Base-by-base conservation (phyloP, 2,329 filamentous ascomycete species). In the Leptoxyphium fumago region DNA sequence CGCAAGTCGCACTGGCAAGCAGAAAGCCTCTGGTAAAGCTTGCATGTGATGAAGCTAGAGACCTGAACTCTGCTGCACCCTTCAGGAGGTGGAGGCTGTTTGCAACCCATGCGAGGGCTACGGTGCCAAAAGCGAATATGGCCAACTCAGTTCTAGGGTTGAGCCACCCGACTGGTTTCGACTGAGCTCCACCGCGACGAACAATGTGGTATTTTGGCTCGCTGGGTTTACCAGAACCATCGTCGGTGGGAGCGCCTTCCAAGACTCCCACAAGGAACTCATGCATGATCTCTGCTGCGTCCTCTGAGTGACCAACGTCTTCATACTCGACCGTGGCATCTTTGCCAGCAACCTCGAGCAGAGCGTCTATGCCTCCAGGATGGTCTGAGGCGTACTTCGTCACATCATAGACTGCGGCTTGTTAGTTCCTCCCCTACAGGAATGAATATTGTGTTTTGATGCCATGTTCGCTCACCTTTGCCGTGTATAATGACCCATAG, bases 401-500 rank as follows among this genome's bases (percentile, higher is more conserved):
- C 45, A 95, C 73, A 66, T 95, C 84, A 69, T 95, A 74, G 46
- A 95, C 86, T 43, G 17, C 13, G 10, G 11, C 10, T n/a, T 44
- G n/a, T 2, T 9, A 13, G 26, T 36, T n/a, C 14, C 11, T 9
- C 10, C 8, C 11, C 10, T 10, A 38, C 9, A 44, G 13, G 29
- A 29, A 41, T 41, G 14, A 26, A 8, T 29, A 14, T 40, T 21
- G 2, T 3, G 30, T 30, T 11, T n/a, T 32, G 13, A n/a, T 11
- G n/a, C 6, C 21, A 38, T 18, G 28, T 17, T 2, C 34, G 29
- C 28, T 39, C 38, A 50, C 51, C 50, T 46, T 77, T 65, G 32
- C 88, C 88, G 79, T 95, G 95, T 60, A 96, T 88, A 2, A 86
- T 86, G 45, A 96, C 91, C 89, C 89, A 96, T n/a, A 95, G 72